A percentile compares a stretch with the other conserved stretches of the same genome.
phyloP scores from a whole-genome alignment of 2,329 filamentous ascomycete species.

The Paracoccidioides lutzii region DNA sequence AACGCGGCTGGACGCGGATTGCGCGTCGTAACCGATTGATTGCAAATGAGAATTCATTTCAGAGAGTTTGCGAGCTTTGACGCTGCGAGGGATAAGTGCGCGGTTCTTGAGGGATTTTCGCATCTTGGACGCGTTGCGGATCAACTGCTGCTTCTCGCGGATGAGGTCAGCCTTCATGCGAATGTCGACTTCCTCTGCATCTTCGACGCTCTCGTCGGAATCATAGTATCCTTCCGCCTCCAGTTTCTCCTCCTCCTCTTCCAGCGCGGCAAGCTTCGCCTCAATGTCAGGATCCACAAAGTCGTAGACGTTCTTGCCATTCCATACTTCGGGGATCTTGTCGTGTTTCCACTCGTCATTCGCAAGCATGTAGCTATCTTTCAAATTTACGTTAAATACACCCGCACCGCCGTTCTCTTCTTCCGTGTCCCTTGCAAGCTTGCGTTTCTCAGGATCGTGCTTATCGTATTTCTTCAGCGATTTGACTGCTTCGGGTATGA shows the following conservation, averaged over 20 bases:
- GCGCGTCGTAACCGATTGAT: constrained; percentile 66
- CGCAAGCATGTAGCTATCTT: constrained; percentile 74
- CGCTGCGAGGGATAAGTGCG: constrained; percentile 76
- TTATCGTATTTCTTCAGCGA: constrained; percentile 79
- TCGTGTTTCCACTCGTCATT: constrained; percentile 93
- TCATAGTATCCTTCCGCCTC: constrained; percentile 91
- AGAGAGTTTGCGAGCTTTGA: constrained; percentile 66
- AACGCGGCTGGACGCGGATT: constrained; percentile 59
- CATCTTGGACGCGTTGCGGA: constrained; percentile 89
- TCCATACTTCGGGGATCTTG: constrained; percentile 82
- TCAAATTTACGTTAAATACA: constrained; percentile 89
- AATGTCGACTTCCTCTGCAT: constrained; percentile 77
- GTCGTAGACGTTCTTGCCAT: constrained; percentile 96
- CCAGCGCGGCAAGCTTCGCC: constrained; percentile 74
- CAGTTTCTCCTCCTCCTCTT: constrained; percentile 89
- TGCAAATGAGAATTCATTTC: constrained; percentile 80
- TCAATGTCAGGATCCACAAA: constrained; percentile 97
- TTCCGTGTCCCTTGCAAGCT: constrained; percentile 74
- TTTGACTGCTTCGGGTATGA: constrained; percentile 76
- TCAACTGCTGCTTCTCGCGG: constrained; percentile 82
- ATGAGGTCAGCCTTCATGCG: constrained; percentile 89
- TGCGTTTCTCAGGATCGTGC: constrained; percentile 67
- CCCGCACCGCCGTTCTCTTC: constrained; percentile 87
- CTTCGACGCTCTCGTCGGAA: constrained; percentile 67
- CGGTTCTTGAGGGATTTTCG: constrained; percentile 96